These are phyloP conservation scores for Gossypium schwendimanii DNA, from an alignment of 441 rosid genomes.

Conservation along the genomic window DNA sequence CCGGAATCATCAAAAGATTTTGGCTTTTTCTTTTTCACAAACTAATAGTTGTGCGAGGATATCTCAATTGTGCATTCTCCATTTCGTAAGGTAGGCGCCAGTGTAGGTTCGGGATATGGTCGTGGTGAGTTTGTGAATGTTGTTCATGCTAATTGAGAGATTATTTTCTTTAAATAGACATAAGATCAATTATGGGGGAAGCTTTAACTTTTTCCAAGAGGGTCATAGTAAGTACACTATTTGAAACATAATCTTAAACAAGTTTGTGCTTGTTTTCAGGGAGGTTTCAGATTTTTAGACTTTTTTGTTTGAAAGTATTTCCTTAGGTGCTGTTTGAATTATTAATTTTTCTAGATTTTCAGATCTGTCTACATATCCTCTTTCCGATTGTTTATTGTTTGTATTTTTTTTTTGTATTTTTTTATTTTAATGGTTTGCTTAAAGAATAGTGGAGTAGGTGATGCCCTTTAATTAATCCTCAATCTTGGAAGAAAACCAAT, in stretches of 20 bases:
- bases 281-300: too few relatives aligned
- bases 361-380: too few relatives aligned
- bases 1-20: not conserved
- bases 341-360: not conserved
- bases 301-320: not conserved
- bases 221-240: not conserved
- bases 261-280: not conserved
- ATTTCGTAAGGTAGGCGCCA: constrained; percentile 27
- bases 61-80: constrained; percentile 18
- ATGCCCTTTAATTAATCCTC: too few relatives aligned
- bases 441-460: too few relatives aligned
- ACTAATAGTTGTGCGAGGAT: constrained; percentile 8
- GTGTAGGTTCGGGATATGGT: constrained; percentile 14
- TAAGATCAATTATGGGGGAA: not conserved
- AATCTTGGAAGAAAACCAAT: too few relatives aligned
- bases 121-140: constrained; percentile 5
- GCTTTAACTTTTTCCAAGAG: not conserved
- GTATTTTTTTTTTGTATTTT: too few relatives aligned
- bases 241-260: not conserved
- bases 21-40: not conserved
- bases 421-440: too few relatives aligned
- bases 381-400: too few relatives aligned
- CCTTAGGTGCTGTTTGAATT: not conserved
- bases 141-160: not conserved
- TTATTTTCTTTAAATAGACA: not conserved